Conservation (phyloP, 345 rosid genomes). For the Pugionium dolabratum region DNA sequence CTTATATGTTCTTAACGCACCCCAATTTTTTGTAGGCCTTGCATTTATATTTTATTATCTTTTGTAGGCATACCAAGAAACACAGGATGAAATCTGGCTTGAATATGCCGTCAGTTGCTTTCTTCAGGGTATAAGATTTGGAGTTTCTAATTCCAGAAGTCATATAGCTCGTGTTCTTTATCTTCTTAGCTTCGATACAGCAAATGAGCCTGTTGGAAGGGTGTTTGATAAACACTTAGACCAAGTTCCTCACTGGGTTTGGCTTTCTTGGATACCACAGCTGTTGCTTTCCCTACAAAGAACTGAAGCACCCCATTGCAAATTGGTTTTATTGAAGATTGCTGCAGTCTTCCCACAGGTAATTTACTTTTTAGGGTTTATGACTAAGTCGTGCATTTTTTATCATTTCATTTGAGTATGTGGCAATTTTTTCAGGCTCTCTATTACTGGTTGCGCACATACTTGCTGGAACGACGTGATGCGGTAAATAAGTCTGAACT, state of each 20-base stretch:
- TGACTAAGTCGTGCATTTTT: constrained; percentile 24
- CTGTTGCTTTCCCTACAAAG: constrained; percentile 94
- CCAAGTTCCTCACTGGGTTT: constrained; percentile 97
- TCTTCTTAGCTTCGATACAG: constrained; percentile 95
- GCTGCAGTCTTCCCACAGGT: constrained; percentile 96
- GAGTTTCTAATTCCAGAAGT: constrained; percentile 92
- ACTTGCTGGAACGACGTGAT: constrained; percentile 97
- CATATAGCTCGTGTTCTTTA: constrained; percentile 94
- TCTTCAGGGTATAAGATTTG: constrained; percentile 97
- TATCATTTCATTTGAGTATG: constrained; percentile 22
- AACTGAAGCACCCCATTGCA: constrained; percentile 97
- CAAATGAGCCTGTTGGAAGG: constrained; percentile 91
- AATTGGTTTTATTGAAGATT: constrained; percentile 86
- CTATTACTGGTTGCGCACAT: constrained; percentile 98
- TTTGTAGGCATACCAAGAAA: constrained; percentile 81
- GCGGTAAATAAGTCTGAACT: constrained; percentile 88
- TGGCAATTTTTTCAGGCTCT: constrained; percentile 60
- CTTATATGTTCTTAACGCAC: constrained; percentile 10
- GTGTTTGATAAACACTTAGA: constrained; percentile 90
- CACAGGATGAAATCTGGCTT: constrained; percentile 89
- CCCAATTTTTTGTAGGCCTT: neutral
- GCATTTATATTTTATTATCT: constrained; percentile 26
- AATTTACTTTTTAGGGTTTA: constrained; percentile 6
- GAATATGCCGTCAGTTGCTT: constrained; percentile 97
- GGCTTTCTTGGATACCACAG: constrained; percentile 99